These are phyloP conservation scores for Coleophoma cylindrospora DNA, from an alignment of 2,329 filamentous ascomycete species.

Conservation along the genomic window DNA sequence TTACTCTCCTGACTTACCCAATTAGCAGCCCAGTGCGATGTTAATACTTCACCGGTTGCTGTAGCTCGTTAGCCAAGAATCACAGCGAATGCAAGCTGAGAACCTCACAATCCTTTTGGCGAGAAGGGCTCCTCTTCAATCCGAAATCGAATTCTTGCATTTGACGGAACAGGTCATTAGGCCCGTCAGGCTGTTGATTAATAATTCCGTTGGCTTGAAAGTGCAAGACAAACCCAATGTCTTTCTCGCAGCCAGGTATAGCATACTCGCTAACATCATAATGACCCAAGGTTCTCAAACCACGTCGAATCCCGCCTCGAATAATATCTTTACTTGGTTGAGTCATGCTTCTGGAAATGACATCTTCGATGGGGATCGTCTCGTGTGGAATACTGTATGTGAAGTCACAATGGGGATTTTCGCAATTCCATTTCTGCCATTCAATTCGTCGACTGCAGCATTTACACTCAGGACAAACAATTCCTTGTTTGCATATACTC, in stretches of 20 bases:
- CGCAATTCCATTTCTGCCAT: constrained; percentile 61
- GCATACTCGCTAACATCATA: constrained; percentile 33
- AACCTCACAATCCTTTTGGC: constrained; percentile 28
- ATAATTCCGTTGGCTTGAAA: constrained; percentile 50
- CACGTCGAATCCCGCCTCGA: neutral
- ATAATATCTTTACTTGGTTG: neutral
- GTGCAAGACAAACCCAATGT: constrained; percentile 48
- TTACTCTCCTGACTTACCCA: constrained; percentile 30
- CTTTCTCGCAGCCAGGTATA: constrained; percentile 37
- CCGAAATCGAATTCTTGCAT: constrained; percentile 40
- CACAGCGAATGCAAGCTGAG: constrained; percentile 1
- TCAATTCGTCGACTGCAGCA: constrained; percentile 54
- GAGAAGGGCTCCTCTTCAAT: constrained; percentile 37
- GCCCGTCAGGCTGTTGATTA: constrained; percentile 45
- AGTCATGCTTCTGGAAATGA: constrained; percentile 5
- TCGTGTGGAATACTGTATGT: constrained; percentile 19
- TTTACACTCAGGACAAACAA: constrained; percentile 61
- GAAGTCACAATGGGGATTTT: constrained; percentile 44
- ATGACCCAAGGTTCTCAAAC: constrained; percentile 14
- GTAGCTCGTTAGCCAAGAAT: constrained; percentile 17
- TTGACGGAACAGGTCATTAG: constrained; percentile 54
- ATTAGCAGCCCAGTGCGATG: constrained; percentile 48
- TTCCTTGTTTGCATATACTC: constrained; percentile 50
- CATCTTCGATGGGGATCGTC: constrained; percentile 6
- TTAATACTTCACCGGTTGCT: constrained; percentile 37